These are phyloP conservation scores for Xylaria sp. DNA, from an alignment of 2,329 filamentous ascomycete species.

Conservation along the genomic window DNA sequence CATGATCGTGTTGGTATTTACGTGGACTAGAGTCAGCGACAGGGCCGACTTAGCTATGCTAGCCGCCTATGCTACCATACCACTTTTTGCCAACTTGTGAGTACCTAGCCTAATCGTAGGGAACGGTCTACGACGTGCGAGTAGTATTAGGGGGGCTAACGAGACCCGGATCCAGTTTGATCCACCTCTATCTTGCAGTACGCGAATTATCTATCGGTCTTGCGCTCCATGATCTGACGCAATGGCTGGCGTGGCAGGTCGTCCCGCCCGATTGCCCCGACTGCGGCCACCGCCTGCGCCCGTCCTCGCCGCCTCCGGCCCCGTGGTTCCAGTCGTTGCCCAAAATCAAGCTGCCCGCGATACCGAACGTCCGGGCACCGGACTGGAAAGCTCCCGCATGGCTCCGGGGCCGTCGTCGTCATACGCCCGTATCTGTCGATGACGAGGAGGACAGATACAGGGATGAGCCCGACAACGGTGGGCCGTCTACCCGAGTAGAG, in stretches of 20 bases:
- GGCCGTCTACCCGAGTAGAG: constrained; percentile 6
- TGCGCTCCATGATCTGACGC: constrained; percentile 42
- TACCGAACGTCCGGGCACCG: constrained; percentile 31
- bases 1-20: constrained; percentile 46
- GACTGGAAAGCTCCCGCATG: constrained; percentile 21
- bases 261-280: constrained; percentile 46
- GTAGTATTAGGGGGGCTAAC: constrained; percentile 9
- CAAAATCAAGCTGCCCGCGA: constrained; percentile 32
- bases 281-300: constrained; percentile 43
- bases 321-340: constrained; percentile 28
- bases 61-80: constrained; percentile 47
- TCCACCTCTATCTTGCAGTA: constrained; percentile 43
- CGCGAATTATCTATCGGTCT: constrained; percentile 45
- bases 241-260: constrained; percentile 44
- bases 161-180: constrained; percentile 32
- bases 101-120: constrained; percentile 8
- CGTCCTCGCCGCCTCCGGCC: constrained; percentile 27
- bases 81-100: constrained; percentile 46
- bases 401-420: constrained; percentile 11
- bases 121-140: background rate
- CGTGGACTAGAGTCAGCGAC: constrained; percentile 39
- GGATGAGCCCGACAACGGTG: constrained; percentile 18
- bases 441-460: constrained; percentile 22
- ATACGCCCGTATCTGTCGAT: constrained; percentile 7
- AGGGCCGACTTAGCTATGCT: constrained; percentile 43